phyloP scores from a whole-genome alignment of 345 rosid genomes.

The Reutealis trisperma region DNA sequence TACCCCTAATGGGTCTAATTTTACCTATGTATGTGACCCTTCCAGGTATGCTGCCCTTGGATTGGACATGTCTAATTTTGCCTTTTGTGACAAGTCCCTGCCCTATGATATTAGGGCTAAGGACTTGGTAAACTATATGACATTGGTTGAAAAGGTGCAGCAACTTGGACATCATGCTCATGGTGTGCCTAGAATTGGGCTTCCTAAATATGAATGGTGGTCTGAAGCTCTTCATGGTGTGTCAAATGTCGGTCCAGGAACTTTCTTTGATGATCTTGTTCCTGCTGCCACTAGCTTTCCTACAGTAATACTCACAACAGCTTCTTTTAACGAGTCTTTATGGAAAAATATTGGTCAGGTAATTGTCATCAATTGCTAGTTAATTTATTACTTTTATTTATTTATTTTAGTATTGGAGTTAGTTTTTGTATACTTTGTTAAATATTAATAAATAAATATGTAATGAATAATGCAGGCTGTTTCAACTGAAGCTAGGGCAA shows the following conservation, averaged over 20 bases:
- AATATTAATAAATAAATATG: too few relatives aligned
- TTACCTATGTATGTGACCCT: constrained; percentile 31
- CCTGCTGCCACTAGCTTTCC: constrained; percentile 53
- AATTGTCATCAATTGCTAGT: background rate
- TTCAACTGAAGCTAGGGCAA: constrained; percentile 54
- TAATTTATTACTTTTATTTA: too few relatives aligned
- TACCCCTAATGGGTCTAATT: background rate
- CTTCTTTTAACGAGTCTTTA: constrained; percentile 41
- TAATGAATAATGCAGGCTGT: constrained; percentile 33
- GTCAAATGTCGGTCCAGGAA: constrained; percentile 40
- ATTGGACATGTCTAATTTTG: constrained; percentile 19
- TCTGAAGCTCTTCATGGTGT: constrained; percentile 53
- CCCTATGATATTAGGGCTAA: constrained; percentile 32
- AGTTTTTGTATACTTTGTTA: too few relatives aligned
- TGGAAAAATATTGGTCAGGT: constrained; percentile 54
- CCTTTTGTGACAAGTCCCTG: constrained; percentile 33
- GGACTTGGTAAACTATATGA: constrained; percentile 40
- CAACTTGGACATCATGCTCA: constrained; percentile 32
- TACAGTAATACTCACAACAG: constrained; percentile 33
- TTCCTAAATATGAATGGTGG: constrained; percentile 53
- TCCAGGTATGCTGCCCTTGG: constrained; percentile 16
- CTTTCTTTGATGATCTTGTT: constrained; percentile 29
- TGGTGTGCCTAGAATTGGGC: constrained; percentile 36
- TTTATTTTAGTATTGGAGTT: too few relatives aligned
- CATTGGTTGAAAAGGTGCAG: constrained; percentile 32